These are phyloP conservation scores for Apiospora aurea DNA, from an alignment of 2,329 filamentous ascomycete species.

Conservation along the genomic window DNA sequence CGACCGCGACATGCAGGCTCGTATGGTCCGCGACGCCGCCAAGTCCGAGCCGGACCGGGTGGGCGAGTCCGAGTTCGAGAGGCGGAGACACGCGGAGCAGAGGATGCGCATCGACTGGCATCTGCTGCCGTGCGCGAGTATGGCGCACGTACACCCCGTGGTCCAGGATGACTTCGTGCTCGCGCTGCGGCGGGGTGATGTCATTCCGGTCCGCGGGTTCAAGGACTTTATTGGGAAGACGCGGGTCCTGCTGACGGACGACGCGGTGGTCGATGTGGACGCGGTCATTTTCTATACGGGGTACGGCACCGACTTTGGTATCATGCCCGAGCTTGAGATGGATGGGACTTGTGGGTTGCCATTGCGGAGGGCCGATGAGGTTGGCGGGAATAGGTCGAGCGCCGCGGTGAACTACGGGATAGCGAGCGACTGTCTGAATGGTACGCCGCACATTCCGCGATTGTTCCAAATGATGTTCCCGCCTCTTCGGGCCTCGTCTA, in stretches of 20 bases:
- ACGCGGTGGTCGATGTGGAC: conserved; percentile 30
- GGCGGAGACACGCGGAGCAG: conserved; percentile 27
- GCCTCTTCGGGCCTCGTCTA: conserved; percentile 33
- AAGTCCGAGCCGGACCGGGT: conserved; percentile 26
- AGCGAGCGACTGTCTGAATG: no score
- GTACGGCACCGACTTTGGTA: conserved; percentile 32
- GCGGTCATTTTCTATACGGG: conserved; percentile 36
- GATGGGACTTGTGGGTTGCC: conserved; percentile 23
- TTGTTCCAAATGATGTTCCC: conserved; percentile 37
- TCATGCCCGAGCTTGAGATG: conserved; percentile 36
- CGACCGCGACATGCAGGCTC: conserved; percentile 30
- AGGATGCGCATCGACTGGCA: conserved; percentile 32
- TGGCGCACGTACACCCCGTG: conserved; percentile 31
- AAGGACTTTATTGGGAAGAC: conserved; percentile 31
- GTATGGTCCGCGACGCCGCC: conserved; percentile 33
- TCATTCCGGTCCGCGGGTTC: conserved; percentile 32
- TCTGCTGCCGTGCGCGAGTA: conserved; percentile 31
- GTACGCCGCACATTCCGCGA: conserved; percentile 29
- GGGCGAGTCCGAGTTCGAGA: neutral
- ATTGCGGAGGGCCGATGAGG: neutral
- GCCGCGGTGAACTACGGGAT: no score
- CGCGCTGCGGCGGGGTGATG: conserved; percentile 30
- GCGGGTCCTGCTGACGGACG: conserved; percentile 30
- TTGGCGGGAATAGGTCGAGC: neutral
- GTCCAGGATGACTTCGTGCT: conserved; percentile 36